Evolutionary conservation across 1,284 basidiomycete genomes (phyloP).

Genomic region (Macrocybe sp.): DNA sequence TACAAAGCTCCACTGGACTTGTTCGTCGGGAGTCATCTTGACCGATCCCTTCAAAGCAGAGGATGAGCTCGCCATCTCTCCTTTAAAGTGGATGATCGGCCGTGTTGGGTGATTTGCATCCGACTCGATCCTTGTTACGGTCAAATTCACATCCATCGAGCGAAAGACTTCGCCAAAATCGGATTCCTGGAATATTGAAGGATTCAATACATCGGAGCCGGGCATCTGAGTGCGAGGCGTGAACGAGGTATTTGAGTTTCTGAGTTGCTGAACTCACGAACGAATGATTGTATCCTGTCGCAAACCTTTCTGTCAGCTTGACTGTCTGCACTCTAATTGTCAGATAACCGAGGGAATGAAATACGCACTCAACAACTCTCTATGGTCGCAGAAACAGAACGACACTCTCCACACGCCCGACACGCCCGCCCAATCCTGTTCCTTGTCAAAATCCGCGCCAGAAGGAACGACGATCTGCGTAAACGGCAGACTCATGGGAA

Average conservation of each 20-base stretch:
- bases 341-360: not conserved
- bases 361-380: constrained; percentile 51
- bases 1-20: constrained; percentile 63
- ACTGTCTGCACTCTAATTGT: not conserved
- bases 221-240: constrained; percentile 6
- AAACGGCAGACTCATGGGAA: constrained; percentile 48
- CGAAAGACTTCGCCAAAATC: constrained; percentile 50
- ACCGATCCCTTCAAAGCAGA: constrained; percentile 48
- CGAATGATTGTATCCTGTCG: constrained; percentile 45
- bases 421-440: constrained; percentile 62
- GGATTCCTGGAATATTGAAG: constrained; percentile 42
- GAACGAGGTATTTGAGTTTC: not conserved
- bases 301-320: constrained; percentile 3
- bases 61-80: constrained; percentile 38
- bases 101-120: constrained; percentile 45
- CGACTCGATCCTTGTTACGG: constrained; percentile 32
- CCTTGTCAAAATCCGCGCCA: constrained; percentile 32
- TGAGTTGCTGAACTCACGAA: constrained; percentile 26
- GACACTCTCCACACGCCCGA: constrained; percentile 54
- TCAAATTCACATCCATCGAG: constrained; percentile 40
- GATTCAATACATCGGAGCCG: constrained; percentile 30
- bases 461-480: constrained; percentile 45
- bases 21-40: constrained; percentile 49
- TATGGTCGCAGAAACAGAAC: constrained; percentile 67
- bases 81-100: constrained; percentile 51